A percentile compares a stretch with the other conserved stretches of the same genome.
These are phyloP conservation scores for Camellia granthamiana DNA, from an alignment of 148 eudicot species.

Conservation along the genomic window DNA sequence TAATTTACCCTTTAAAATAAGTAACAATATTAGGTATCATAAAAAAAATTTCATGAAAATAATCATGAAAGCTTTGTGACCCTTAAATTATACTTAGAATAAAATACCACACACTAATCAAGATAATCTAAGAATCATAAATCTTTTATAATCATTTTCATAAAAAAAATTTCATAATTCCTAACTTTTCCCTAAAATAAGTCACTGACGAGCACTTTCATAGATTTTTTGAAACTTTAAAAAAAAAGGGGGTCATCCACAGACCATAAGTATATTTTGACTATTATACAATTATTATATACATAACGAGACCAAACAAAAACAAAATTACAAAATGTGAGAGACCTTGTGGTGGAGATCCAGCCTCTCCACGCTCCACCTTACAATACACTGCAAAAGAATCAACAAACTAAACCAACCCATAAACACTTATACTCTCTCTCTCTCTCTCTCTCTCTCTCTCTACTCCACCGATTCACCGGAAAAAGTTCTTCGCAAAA, in stretches of 20 bases:
- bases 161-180: no score
- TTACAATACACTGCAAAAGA: background rate
- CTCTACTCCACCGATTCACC: background rate
- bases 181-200: no score
- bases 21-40: no score
- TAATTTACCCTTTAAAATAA: no score
- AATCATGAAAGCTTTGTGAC: no score
- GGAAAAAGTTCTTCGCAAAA: background rate
- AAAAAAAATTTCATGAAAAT: no score
- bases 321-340: constrained; percentile 23
- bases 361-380: constrained; percentile 14
- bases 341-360: constrained; percentile 22
- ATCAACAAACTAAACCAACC: constrained; percentile 20
- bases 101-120: no score
- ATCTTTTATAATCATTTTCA: no score
- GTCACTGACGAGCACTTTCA: constrained; percentile 15
- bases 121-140: no score
- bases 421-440: background rate
- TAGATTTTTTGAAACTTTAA: constrained; percentile 22
- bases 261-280: constrained; percentile 15
- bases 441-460: background rate
- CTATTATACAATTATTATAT: background rate
- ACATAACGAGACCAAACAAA: constrained; percentile 23
- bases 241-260: constrained; percentile 44
- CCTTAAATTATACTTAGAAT: no score